Evolutionary conservation across 2,329 filamentous ascomycete genomes (phyloP).

Genomic region (Chaetomium globosum): DNA sequence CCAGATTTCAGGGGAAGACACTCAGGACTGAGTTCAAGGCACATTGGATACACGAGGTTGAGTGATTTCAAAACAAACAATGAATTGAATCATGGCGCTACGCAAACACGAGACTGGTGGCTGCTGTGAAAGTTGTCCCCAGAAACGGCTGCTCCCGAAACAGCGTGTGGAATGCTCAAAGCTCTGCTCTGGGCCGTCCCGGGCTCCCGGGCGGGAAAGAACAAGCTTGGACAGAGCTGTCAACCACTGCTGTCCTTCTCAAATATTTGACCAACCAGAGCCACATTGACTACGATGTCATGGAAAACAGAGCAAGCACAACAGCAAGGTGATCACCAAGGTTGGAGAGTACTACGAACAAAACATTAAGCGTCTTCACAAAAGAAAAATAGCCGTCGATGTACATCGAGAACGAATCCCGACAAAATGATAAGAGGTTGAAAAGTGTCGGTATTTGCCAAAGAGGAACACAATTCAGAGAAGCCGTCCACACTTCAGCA

Average conservation of each 20-base stretch:
- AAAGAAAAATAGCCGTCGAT: constrained; percentile 18
- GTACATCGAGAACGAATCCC: constrained; percentile 12
- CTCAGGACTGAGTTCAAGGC: not conserved
- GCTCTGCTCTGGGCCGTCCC: not conserved
- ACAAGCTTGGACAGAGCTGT: not conserved
- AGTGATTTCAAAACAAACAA: too few species aligned
- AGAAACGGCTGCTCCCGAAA: constrained; percentile 3
- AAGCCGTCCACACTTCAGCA: constrained; percentile 1
- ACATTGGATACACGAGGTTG: not conserved
- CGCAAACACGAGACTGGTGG: too few species aligned
- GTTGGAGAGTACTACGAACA: not conserved
- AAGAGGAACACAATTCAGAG: constrained; percentile 29
- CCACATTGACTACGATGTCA: not conserved
- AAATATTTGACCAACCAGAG: not conserved
- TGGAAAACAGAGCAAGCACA: not conserved
- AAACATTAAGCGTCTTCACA: constrained; percentile 24
- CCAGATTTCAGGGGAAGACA: not conserved
- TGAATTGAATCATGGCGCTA: too few species aligned
- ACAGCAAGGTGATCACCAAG: not conserved
- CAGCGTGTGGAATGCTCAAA: not conserved
- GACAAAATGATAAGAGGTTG: constrained; percentile 21
- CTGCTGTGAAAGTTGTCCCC: too few species aligned
- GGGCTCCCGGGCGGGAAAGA: not conserved
- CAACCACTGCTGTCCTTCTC: not conserved
- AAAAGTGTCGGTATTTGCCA: constrained; percentile 33